Conservation (phyloP, 2,329 filamentous ascomycete species). For the Aspergillus sp. region DNA sequence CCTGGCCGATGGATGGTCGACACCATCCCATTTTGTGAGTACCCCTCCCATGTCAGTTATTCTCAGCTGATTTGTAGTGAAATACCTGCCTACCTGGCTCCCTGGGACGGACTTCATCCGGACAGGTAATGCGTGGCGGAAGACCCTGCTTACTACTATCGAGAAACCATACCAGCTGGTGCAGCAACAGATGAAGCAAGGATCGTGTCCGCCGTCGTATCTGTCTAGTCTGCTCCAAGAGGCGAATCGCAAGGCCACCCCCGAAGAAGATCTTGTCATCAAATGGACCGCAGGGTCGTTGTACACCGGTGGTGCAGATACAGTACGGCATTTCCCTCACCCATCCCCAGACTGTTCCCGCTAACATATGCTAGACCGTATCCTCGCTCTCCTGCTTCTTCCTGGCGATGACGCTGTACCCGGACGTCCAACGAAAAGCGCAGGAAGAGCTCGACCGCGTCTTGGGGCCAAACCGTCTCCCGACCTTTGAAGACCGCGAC, state of each 20-base stretch:
- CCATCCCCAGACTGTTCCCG: not conserved
- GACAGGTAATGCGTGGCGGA: constrained; percentile 36
- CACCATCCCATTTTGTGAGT: constrained; percentile 34
- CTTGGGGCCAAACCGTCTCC: constrained; percentile 29
- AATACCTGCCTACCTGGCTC: constrained; percentile 43
- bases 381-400: constrained; percentile 45
- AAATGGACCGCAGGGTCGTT: constrained; percentile 36
- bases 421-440: constrained; percentile 50
- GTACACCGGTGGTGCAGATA: constrained; percentile 40
- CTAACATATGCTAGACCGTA: constrained; percentile 35
- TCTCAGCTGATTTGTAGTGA: constrained; percentile 15
- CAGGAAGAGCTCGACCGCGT: constrained; percentile 44
- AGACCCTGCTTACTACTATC: constrained; percentile 26
- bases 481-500: constrained; percentile 36
- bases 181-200: constrained; percentile 37
- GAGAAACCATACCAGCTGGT: constrained; percentile 46
- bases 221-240: constrained; percentile 39
- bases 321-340: not conserved
- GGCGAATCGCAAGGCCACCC: constrained; percentile 19
- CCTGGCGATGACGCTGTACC: constrained; percentile 53
- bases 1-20: constrained; percentile 48
- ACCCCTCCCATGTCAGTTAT: not conserved
- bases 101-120: constrained; percentile 46
- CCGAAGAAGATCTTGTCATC: constrained; percentile 26
- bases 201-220: constrained; percentile 34